phyloP scores from a whole-genome alignment of 2,329 filamentous ascomycete genomes.

The Trichoderma sp. region DNA sequence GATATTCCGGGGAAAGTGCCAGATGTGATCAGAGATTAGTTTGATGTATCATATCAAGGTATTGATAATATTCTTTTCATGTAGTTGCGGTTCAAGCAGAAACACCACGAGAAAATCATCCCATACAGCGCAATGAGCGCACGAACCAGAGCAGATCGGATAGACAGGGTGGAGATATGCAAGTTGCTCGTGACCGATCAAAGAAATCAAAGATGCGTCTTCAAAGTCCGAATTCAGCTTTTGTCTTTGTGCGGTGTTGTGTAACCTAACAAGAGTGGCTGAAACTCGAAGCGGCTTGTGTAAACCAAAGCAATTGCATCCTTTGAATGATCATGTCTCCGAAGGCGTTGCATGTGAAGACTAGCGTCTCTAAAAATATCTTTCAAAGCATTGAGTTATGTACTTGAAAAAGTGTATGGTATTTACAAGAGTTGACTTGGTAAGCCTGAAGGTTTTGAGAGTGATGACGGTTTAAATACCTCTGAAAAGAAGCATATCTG shows the following conservation, averaged over 20 bases:
- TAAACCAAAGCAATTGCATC: not conserved
- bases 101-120: not conserved
- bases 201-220: not conserved
- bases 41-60: not conserved
- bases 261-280: not conserved
- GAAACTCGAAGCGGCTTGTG: not conserved
- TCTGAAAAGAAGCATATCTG: not conserved
- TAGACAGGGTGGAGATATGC: not conserved
- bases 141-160: not conserved
- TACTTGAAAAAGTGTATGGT: not conserved
- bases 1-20: not conserved
- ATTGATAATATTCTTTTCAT: not conserved
- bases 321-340: not conserved
- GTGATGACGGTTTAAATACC: not conserved
- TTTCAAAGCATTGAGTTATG: not conserved
- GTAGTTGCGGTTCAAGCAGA: not conserved
- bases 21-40: not conserved
- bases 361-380: not conserved
- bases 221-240: not conserved
- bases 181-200: not conserved
- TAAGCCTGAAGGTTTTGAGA: not conserved
- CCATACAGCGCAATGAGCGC: not conserved
- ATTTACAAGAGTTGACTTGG: not conserved
- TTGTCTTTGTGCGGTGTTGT: not conserved
- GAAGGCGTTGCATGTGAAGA: not conserved